These are phyloP conservation scores for Cicer cuneatum DNA, from an alignment of 306 rosid species.

Conservation along the genomic window DNA sequence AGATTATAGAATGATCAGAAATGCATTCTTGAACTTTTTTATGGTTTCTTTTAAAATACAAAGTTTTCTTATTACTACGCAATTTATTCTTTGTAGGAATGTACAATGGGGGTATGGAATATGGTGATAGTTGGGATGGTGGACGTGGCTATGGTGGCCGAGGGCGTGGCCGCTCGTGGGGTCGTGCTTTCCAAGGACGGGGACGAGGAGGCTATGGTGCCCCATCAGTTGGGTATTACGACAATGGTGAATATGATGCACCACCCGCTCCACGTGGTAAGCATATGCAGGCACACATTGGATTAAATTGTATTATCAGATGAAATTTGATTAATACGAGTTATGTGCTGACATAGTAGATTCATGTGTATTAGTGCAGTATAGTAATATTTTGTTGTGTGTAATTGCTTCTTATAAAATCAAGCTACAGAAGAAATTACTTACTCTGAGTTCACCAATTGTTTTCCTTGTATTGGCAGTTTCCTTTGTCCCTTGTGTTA, in stretches of 20 bases:
- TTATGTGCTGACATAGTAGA: conserved; percentile 1
- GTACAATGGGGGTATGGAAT: conserved; percentile 71
- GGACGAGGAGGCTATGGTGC: conserved; percentile 75
- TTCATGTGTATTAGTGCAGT: not conserved
- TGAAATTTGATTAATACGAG: not conserved
- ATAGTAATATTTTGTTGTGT: conserved; percentile 4
- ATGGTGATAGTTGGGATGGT: conserved; percentile 81
- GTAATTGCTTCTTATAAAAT: conserved; percentile 14
- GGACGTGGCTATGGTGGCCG: conserved; percentile 80
- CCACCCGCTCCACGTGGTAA: conserved; percentile 73
- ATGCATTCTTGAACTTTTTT: not conserved
- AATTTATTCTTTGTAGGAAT: conserved; percentile 53
- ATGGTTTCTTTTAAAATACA: conserved; percentile 7
- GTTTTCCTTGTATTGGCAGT: not conserved
- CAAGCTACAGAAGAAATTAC: not conserved
- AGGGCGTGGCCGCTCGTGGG: conserved; percentile 75
- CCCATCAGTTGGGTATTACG: conserved; percentile 64
- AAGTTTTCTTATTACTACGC: not conserved
- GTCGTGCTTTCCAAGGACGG: conserved; percentile 62
- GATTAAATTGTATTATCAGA: conserved; percentile 17
- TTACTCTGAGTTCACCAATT: not conserved
- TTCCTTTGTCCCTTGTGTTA: not conserved
- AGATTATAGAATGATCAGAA: not conserved
- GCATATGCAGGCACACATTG: conserved; percentile 35
- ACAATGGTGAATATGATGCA: conserved; percentile 70